A percentile compares a stretch with the other conserved stretches of the same genome.
phyloP scores from a whole-genome alignment of 2,329 filamentous ascomycete species.

The Fusarium gaditjirri region DNA sequence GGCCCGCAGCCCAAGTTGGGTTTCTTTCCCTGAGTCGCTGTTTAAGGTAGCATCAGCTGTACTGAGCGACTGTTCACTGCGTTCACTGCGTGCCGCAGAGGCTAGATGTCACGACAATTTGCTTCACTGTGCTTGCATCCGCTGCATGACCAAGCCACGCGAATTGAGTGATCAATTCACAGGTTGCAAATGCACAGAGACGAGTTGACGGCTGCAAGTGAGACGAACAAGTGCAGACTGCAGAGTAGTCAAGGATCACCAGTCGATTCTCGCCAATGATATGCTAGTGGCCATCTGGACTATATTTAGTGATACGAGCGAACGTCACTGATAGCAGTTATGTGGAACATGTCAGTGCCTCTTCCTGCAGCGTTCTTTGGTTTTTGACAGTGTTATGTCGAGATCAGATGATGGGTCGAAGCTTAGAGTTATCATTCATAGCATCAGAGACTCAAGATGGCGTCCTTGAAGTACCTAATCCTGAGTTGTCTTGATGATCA shows the following conservation, averaged over 20 bases:
- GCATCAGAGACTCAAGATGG: background rate
- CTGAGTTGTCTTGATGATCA: background rate
- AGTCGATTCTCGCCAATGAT: constrained; percentile 26
- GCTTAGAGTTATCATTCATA: background rate
- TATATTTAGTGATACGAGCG: constrained; percentile 10
- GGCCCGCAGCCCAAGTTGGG: background rate
- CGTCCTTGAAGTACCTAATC: background rate
- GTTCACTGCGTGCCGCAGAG: constrained; percentile 12
- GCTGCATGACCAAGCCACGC: constrained; percentile 25
- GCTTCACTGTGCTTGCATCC: constrained; percentile 27
- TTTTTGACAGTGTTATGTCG: background rate
- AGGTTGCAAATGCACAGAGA: constrained; percentile 4
- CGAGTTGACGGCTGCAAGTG: constrained; percentile 25
- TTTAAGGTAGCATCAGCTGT: background rate
- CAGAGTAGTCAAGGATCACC: constrained; percentile 15
- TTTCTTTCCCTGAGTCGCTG: background rate
- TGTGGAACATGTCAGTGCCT: background rate
- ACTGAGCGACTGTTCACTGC: constrained; percentile 2
- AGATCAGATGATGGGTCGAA: background rate
- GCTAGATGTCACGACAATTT: constrained; percentile 23
- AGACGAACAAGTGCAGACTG: constrained; percentile 13
- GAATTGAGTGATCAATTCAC: constrained; percentile 26
- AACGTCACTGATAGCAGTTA: background rate
- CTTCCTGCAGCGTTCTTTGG: background rate
- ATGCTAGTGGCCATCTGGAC: constrained; percentile 8